These are phyloP conservation scores for Emmonsiellopsis sp. DNA, from an alignment of 2,329 filamentous ascomycete genomes.

Conservation along the genomic window DNA sequence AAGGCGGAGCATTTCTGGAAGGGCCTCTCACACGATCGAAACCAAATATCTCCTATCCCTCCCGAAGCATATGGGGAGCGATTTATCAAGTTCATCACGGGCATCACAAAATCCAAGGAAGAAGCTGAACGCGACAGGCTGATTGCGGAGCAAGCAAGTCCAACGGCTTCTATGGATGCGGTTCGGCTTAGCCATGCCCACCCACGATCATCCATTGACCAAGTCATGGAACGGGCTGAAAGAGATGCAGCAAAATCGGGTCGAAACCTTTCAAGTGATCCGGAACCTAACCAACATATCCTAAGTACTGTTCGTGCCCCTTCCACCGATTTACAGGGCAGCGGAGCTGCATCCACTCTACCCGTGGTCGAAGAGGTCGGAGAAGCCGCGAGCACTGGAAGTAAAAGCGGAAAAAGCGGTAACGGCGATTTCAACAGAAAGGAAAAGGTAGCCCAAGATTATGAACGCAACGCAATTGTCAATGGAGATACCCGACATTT, in stretches of 20 bases:
- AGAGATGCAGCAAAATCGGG: constrained; percentile 42
- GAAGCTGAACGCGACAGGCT: constrained; percentile 53
- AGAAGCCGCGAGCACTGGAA: constrained; percentile 52
- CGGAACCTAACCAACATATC: constrained; percentile 53
- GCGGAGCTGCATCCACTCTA: constrained; percentile 47
- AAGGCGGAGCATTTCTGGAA: constrained; percentile 97
- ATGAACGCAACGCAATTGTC: neutral
- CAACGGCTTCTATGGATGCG: constrained; percentile 21
- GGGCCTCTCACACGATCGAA: constrained; percentile 71
- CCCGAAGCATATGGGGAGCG: constrained; percentile 87
- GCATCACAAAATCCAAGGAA: constrained; percentile 82
- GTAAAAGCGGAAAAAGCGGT: constrained; percentile 8
- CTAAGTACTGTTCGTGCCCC: constrained; percentile 50
- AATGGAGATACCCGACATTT: constrained; percentile 5
- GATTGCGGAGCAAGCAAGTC: constrained; percentile 18
- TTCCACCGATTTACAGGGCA: constrained; percentile 45
- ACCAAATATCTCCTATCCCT: constrained; percentile 84
- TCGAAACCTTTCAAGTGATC: constrained; percentile 34
- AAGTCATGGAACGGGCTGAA: constrained; percentile 49
- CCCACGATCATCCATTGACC: constrained; percentile 37
- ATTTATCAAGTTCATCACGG: constrained; percentile 84
- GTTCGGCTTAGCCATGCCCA: constrained; percentile 15
- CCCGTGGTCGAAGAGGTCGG: constrained; percentile 87
- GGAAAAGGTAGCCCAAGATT: constrained; percentile 1
- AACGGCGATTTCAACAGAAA: neutral